Evolutionary conservation across 2,329 filamentous ascomycete genomes (phyloP).

Genomic region (Dothistroma pini): DNA sequence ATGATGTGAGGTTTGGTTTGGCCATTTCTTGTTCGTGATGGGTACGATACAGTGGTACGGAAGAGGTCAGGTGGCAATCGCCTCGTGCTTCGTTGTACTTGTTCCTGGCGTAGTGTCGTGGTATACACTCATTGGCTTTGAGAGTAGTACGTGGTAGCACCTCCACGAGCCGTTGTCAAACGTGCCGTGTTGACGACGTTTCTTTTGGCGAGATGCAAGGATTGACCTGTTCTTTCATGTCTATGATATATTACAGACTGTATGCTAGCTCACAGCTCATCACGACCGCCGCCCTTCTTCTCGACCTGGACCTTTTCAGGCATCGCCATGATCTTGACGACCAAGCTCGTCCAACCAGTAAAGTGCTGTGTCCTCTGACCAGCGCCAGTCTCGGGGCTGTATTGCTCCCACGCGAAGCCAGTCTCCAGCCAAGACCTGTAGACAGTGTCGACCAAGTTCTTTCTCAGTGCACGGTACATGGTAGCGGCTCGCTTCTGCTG

Average conservation of each 20-base stretch:
- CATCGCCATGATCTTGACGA: slow-evolving; percentile 97
- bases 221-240: not conserved
- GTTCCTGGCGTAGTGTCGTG: not conserved
- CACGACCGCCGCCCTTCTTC: slow-evolving; percentile 35
- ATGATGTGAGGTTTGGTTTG: not conserved
- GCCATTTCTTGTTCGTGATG: not conserved
- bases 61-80: not conserved
- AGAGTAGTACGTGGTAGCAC: not conserved
- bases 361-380: slow-evolving; percentile 98
- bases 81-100: not conserved
- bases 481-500: slow-evolving; percentile 64
- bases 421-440: slow-evolving; percentile 85
- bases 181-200: not conserved
- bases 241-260: not conserved
- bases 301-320: slow-evolving; percentile 55
- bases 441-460: slow-evolving; percentile 84
- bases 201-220: not conserved
- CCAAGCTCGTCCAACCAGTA: slow-evolving; percentile 97
- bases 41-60: not conserved
- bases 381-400: slow-evolving; percentile 84
- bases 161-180: not conserved
- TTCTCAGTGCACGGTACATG: slow-evolving; percentile 72
- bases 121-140: not conserved
- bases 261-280: slow-evolving; percentile 45
- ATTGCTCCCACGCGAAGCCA: slow-evolving; percentile 98